phyloP scores from a whole-genome alignment of 1,139 yeast genomes.

The Saccharomyces hybrid region DNA sequence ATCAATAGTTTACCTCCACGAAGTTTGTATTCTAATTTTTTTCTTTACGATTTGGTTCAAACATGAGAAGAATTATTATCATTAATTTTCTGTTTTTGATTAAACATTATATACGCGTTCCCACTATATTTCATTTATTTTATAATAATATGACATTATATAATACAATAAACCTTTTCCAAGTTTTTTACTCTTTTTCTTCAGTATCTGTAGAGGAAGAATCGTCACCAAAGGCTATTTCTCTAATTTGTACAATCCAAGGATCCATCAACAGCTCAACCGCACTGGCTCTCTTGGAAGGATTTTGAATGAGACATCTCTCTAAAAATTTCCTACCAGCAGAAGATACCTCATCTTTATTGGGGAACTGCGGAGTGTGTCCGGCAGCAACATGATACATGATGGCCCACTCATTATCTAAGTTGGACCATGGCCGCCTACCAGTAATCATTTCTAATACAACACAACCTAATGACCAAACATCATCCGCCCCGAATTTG shows the following conservation, averaged over 20 bases:
- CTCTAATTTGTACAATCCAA: conserved; percentile 73
- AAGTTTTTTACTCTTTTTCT: background rate
- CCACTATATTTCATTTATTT: background rate
- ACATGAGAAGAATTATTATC: background rate
- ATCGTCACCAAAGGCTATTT: conserved; percentile 49
- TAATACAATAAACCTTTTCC: background rate
- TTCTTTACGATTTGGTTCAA: background rate
- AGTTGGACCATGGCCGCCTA: conserved; percentile 78
- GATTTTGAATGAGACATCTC: conserved; percentile 77
- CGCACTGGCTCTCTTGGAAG: conserved; percentile 72
- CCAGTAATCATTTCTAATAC: conserved; percentile 80
- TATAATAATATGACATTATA: conserved; percentile 1
- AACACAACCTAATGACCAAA: conserved; percentile 81
- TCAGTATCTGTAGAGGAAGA: background rate
- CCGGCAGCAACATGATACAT: conserved; percentile 98
- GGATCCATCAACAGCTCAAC: conserved; percentile 81
- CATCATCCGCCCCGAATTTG: conserved; percentile 60
- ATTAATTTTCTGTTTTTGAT: background rate
- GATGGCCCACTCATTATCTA: conserved; percentile 96
- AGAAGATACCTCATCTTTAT: conserved; percentile 65
- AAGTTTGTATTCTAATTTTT: background rate
- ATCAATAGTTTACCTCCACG: background rate
- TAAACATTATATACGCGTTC: background rate
- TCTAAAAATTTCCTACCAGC: conserved; percentile 65
- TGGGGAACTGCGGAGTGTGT: conserved; percentile 79